Percentiles rank a stretch among this genome's conserved stretches.
Evolutionary conservation across 495 filamentous ascomycete genomes (phyloP).

Genomic region (Penicillium ochrochloron): DNA sequence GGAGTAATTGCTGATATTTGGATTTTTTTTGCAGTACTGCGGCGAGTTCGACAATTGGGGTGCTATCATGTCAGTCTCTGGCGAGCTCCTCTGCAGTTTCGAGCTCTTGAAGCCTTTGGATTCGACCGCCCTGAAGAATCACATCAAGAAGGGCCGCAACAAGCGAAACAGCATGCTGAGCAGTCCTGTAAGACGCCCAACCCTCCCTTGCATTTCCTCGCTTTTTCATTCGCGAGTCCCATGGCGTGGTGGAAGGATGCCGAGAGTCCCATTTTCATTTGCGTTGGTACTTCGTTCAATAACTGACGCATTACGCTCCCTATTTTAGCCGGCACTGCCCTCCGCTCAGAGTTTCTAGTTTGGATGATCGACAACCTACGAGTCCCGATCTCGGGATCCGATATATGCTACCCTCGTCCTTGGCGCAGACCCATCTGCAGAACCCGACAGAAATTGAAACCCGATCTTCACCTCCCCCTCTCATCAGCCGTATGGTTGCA

Average conservation of each 20-base stretch:
- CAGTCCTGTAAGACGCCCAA: constrained; percentile 73
- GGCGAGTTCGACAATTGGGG: constrained; percentile 99
- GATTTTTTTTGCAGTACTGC: constrained; percentile 70
- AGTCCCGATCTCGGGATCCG: constrained; percentile 11
- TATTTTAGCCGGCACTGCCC: constrained; percentile 42
- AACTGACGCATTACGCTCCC: constrained; percentile 18
- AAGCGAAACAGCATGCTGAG: constrained; percentile 90
- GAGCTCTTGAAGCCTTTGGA: constrained; percentile 96
- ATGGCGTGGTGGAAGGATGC: constrained; percentile 33
- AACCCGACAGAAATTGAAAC: constrained; percentile 17
- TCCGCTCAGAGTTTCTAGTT: constrained; percentile 48
- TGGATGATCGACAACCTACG: constrained; percentile 12
- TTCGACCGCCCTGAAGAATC: constrained; percentile 94
- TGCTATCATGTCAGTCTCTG: constrained; percentile 96
- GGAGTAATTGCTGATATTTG: not conserved
- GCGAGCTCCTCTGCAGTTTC: constrained; percentile 93
- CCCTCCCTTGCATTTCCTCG: constrained; percentile 26
- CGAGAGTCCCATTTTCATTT: constrained; percentile 4
- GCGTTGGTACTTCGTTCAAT: constrained; percentile 6
- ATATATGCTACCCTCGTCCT: constrained; percentile 14
- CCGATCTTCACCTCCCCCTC: constrained; percentile 11
- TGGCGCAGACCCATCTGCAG: constrained; percentile 15
- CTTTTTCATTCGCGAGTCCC: constrained; percentile 30
- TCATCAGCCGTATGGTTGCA: constrained; percentile 14
- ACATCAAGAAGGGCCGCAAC: constrained; percentile 97